phyloP scores from a whole-genome alignment of 2,329 filamentous ascomycete genomes.

The Dothidotthia symphoricarpi region DNA sequence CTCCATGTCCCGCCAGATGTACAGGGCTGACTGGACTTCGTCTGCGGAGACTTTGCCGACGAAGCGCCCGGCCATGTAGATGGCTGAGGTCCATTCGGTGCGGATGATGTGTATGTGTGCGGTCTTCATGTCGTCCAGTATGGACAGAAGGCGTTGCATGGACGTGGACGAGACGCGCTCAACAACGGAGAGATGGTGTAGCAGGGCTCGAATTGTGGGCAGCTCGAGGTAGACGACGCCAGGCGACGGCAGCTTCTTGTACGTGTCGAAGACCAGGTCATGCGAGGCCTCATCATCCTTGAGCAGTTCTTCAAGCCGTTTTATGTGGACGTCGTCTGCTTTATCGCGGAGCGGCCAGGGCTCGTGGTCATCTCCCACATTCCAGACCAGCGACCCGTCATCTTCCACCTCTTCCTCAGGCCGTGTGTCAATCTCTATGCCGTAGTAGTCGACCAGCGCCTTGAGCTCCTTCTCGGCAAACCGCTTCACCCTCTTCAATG shows the following conservation, averaged over 20 bases:
- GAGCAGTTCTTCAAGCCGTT: constrained; percentile 41
- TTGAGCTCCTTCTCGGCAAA: constrained; percentile 46
- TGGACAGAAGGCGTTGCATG: constrained; percentile 78
- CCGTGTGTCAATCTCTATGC: constrained; percentile 23
- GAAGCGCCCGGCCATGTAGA: constrained; percentile 75
- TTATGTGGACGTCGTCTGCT: constrained; percentile 38
- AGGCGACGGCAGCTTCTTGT: constrained; percentile 53
- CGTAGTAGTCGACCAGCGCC: constrained; percentile 52
- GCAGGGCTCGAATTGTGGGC: constrained; percentile 59
- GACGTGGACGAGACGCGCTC: constrained; percentile 52
- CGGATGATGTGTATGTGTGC: constrained; percentile 66
- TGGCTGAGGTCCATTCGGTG: constrained; percentile 79
- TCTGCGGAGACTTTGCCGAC: constrained; percentile 57
- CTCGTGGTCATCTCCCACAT: constrained; percentile 32
- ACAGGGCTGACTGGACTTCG: constrained; percentile 67
- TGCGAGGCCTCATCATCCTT: constrained; percentile 45
- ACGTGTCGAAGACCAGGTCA: constrained; percentile 53
- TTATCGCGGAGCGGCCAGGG: constrained; percentile 35
- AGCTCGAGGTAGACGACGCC: constrained; percentile 53
- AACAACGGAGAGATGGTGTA: constrained; percentile 67
- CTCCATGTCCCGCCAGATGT: constrained; percentile 90
- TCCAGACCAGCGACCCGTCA: constrained; percentile 29
- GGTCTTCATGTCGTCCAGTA: constrained; percentile 79
- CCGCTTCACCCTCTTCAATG: constrained; percentile 27
- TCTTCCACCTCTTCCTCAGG: constrained; percentile 36